Base-by-base conservation (phyloP, 805 yeast genomes). In the Candida awuae region DNA sequence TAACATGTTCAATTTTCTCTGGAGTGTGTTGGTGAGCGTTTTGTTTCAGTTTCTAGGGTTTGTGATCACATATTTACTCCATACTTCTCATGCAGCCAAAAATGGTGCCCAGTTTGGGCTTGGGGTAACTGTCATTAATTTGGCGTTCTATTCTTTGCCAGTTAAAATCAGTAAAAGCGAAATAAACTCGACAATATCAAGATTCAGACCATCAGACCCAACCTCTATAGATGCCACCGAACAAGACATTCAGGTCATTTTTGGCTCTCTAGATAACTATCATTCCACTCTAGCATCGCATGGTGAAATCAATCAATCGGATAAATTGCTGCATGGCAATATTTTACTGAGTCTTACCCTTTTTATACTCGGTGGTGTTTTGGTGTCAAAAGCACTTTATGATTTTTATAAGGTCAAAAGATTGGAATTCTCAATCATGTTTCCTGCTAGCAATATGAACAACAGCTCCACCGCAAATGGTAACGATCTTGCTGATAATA, bases 31-130 rank as follows among this genome's bases (percentile, higher is more conserved):
- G 49, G 94, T 92, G 3, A 78, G 95, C 18, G 71, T 85, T n/a
- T 81, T 94, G 29, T 92, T 92, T 67, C 96, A 90, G 61, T 84
- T 84, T 57, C 81, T 90, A 23, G 98, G 98, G 4, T 92, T 92
- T 61, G 68, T 92, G 30, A 68, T 90, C 39, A 88, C 97, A 7
- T 92, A 88, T 56, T 65, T 90, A 32, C 67, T 92, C 39, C 97
- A 92, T 61, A 90, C 97, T 1, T 84, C 97, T 3, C 98, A 92
- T 57, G 97, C 97, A 5, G 95, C 97, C 4, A 86, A 85, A 56
- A 88, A 88, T 53, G 98, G 98, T 3, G 81, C 97, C 2, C 68
- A 95, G 45, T 83, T 90, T 15, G 98, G 98, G 0, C 63, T 92
- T 41, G 97, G 97, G 2, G 55, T 84, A 44, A 86, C 95, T 0